These are phyloP conservation scores for Xylariaceae sp. DNA, from an alignment of 2,329 filamentous ascomycete species.

Conservation along the genomic window DNA sequence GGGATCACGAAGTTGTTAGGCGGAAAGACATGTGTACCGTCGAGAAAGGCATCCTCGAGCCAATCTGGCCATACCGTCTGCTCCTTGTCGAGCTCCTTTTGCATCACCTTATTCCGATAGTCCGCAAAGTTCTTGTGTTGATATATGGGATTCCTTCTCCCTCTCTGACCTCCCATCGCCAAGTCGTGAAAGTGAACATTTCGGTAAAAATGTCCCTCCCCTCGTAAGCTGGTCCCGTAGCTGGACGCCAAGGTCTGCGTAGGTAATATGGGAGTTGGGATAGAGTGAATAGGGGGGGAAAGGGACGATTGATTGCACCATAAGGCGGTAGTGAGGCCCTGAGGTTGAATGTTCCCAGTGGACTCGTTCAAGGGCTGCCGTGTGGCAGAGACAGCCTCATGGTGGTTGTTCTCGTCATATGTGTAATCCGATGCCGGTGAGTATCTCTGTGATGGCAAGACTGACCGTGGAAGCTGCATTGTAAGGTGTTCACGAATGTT, in stretches of 20 bases:
- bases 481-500: conserved; percentile 22
- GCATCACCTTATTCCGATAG: conserved; percentile 59
- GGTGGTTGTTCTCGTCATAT: conserved; percentile 37
- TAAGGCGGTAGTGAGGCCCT: conserved; percentile 35
- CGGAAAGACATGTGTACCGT: conserved; percentile 43
- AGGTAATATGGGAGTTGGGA: conserved; percentile 41
- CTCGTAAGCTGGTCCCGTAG: conserved; percentile 35
- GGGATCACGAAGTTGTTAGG: neutral
- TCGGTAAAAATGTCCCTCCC: conserved; percentile 30
- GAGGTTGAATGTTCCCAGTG: conserved; percentile 46
- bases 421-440: conserved; percentile 41
- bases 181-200: conserved; percentile 31
- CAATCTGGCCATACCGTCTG: conserved; percentile 58
- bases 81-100: conserved; percentile 55
- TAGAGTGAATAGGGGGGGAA: conserved; percentile 37
- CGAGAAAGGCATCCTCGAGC: conserved; percentile 61
- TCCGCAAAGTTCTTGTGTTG: conserved; percentile 58
- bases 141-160: conserved; percentile 53
- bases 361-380: conserved; percentile 47
- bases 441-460: conserved; percentile 48
- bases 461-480: conserved; percentile 40
- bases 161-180: conserved; percentile 29
- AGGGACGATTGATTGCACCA: conserved; percentile 40
- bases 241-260: conserved; percentile 48
- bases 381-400: conserved; percentile 34